These are phyloP conservation scores for Trifolium fragiferum DNA, from an alignment of 306 rosid species.

Conservation along the genomic window DNA sequence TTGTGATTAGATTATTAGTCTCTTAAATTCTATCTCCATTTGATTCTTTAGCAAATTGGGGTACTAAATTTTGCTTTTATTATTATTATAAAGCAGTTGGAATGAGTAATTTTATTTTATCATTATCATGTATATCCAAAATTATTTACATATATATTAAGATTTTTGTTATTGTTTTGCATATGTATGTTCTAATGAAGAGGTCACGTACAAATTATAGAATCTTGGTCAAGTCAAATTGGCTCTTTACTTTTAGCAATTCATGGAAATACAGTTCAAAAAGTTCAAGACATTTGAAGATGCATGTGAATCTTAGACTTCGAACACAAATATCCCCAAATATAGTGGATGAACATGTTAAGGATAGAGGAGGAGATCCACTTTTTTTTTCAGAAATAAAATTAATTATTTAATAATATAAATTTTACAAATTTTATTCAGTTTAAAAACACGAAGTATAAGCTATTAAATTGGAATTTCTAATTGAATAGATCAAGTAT, in stretches of 20 bases:
- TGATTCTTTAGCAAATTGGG: constrained; percentile 30
- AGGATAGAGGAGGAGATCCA: no score
- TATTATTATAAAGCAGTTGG: neutral
- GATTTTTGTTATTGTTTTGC: neutral
- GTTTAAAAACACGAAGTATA: no score
- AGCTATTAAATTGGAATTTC: no score
- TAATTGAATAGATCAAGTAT: no score
- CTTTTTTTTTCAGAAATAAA: no score
- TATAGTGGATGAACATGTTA: constrained; percentile 7
- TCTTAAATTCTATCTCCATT: neutral
- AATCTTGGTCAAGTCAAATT: constrained; percentile 14
- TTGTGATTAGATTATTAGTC: neutral
- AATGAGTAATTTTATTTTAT: constrained; percentile 6
- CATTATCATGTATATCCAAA: constrained; percentile 44
- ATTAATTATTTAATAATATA: no score
- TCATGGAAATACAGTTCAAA: constrained; percentile 7
- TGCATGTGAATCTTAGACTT: neutral
- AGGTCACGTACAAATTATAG: constrained; percentile 1
- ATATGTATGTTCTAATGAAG: neutral
- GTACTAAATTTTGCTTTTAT: constrained; percentile 36
- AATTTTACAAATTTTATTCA: no score
- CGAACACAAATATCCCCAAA: neutral
- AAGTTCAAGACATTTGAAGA: constrained; percentile 22
- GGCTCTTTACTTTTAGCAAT: constrained; percentile 1
- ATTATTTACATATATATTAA: constrained; percentile 21